Evolutionary conservation across 2,329 filamentous ascomycete species (phyloP), one percentile per base, ranked within the genome.

Genomic region (Lanzia echinophila): DNA sequence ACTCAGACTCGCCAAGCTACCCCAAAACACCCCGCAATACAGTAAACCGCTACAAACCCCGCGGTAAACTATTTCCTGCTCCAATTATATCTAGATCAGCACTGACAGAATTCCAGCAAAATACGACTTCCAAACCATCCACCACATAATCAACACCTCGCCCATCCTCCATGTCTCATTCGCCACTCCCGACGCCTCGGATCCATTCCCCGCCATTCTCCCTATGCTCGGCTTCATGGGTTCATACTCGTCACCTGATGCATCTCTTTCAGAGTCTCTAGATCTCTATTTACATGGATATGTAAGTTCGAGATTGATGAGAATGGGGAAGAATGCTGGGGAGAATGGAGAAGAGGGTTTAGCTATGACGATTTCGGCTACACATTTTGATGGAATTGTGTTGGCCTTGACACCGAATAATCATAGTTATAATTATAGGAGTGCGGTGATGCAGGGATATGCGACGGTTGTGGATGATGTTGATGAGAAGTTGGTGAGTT

Each of bases 161-260:
- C 82, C 81, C 36, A 79, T 95, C 47, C 76, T 94, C 15, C 85
- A 95, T 71, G 83, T 95, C 63, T 90, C 88, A 59, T 95, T 95
- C 76, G 81, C 78, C 48, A 75, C 79, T 2, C 73, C 75, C 4
- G 71, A 77, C 4, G 73, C 78, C 0, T 71, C 75, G 43, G 80
- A 83, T 50, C 62, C 59, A 6, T 65, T 65, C 32, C 61, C 62
- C 38, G 62, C 59, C 10, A 84, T 86, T 51, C 77, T 95, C 2
- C 90, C 90, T 57, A 92, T 95, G 88, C 88, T 95, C 63, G 88
- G 88, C 49, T 83, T 88, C 63, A 87, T 94, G 78, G 87, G 83
- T 12, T 87, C 83, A 22, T 94, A 85, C 67, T 72, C 73, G 55
- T 72, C 74, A 0, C 84, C 84, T 5, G 83, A 79, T 51, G 76